phyloP scores from a whole-genome alignment of 2,329 filamentous ascomycete species.

The Thermothelomyces thermophilus region DNA sequence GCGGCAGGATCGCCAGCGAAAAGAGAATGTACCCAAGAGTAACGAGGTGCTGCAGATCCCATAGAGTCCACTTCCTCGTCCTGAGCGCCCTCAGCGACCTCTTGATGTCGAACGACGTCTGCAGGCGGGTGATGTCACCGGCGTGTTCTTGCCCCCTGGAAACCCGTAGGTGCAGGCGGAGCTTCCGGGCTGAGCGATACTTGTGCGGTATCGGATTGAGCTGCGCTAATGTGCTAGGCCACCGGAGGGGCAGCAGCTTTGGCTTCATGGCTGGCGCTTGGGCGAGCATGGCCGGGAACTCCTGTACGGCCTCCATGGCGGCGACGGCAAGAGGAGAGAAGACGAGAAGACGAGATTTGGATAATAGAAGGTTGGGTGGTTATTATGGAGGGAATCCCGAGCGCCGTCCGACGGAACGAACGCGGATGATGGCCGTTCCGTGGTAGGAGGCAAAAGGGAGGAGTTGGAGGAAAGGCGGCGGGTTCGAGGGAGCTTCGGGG shows the following conservation, averaged over 20 bases:
- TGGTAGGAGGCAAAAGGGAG: neutral
- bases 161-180: constrained; percentile 20
- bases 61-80: constrained; percentile 70
- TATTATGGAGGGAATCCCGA: neutral
- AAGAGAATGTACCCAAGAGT: constrained; percentile 71
- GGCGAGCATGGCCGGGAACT: constrained; percentile 16
- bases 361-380: neutral
- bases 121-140: constrained; percentile 64
- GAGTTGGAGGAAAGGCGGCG: neutral
- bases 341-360: neutral
- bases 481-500: neutral
- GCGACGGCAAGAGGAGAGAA: neutral
- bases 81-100: constrained; percentile 72
- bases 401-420: constrained; percentile 1
- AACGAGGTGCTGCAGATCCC: constrained; percentile 80
- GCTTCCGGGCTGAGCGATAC: constrained; percentile 26
- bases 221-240: constrained; percentile 24
- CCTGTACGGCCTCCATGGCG: constrained; percentile 9
- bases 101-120: constrained; percentile 74
- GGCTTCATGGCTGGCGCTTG: constrained; percentile 25
- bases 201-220: constrained; percentile 31
- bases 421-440: neutral
- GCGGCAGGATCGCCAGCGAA: constrained; percentile 73
- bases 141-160: constrained; percentile 13
- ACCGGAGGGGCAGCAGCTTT: constrained; percentile 23